Evolutionary conservation across 2,329 filamentous ascomycete genomes (phyloP).

Genomic region (Calonectria fujianensis): DNA sequence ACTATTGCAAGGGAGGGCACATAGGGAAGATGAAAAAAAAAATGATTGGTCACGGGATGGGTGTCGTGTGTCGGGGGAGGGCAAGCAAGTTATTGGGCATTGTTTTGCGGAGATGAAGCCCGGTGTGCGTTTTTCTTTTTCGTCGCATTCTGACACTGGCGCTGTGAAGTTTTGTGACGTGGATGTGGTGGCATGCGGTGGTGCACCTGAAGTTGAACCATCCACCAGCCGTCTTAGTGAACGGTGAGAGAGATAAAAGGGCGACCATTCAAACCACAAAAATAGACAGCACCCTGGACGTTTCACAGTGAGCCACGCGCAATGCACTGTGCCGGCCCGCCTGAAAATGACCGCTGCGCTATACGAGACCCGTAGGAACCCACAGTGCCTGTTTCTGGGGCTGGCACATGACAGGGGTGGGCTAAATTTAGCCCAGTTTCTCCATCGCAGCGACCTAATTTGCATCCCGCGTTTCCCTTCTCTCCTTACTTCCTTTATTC

Average conservation of each 20-base stretch:
- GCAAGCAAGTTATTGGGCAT: slow-evolving; percentile 11
- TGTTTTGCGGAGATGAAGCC: slow-evolving; percentile 23
- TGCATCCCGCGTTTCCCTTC: slow-evolving; percentile 45
- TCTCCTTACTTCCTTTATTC: slow-evolving; percentile 34
- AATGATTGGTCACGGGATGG: background rate
- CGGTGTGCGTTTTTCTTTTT: background rate
- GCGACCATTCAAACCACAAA: slow-evolving; percentile 21
- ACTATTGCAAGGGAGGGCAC: background rate
- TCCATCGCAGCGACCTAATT: slow-evolving; percentile 53
- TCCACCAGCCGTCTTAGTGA: slow-evolving; percentile 18
- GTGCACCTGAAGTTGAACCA: slow-evolving; percentile 37
- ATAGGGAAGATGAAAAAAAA: background rate
- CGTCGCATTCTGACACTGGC: slow-evolving; percentile 13
- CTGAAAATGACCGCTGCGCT: slow-evolving; percentile 16
- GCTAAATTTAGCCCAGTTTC: slow-evolving; percentile 56
- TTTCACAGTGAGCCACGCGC: slow-evolving; percentile 34
- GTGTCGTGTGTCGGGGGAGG: slow-evolving; percentile 3
- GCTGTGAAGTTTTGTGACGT: slow-evolving; percentile 26
- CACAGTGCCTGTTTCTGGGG: slow-evolving; percentile 45
- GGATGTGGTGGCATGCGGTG: slow-evolving; percentile 8
- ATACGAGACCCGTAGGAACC: slow-evolving; percentile 3
- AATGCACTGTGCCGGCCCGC: slow-evolving; percentile 43
- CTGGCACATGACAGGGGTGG: slow-evolving; percentile 44
- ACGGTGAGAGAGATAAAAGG: slow-evolving; percentile 27
- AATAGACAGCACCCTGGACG: slow-evolving; percentile 28